These are phyloP conservation scores for Suillus sp. DNA, from an alignment of 768 basidiomycete species.

Conservation along the genomic window DNA sequence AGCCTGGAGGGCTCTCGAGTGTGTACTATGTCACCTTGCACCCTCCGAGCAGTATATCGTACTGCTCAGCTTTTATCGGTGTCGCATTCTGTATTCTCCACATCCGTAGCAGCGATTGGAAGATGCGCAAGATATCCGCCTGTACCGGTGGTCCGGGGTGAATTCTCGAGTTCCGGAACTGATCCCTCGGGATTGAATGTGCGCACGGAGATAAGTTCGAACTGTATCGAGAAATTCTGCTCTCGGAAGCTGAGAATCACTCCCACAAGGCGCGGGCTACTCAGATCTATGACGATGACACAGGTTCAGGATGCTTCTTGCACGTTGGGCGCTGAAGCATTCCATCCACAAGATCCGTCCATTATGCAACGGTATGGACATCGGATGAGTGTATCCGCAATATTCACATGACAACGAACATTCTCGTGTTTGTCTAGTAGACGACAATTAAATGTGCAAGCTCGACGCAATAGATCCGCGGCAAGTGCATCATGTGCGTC, in stretches of 20 bases:
- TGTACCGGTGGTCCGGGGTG: constrained; percentile 8
- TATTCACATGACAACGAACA: background rate
- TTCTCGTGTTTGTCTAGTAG: background rate
- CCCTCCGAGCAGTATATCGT: constrained; percentile 7
- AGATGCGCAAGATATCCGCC: constrained; percentile 20
- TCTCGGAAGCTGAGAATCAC: background rate
- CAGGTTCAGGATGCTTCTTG: background rate
- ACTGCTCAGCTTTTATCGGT: constrained; percentile 7
- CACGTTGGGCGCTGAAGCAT: background rate
- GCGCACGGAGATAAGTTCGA: constrained; percentile 24
- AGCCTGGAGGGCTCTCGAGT: constrained; percentile 14
- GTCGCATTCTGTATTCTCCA: constrained; percentile 14
- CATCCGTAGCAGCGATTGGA: constrained; percentile 15
- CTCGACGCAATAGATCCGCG: background rate
- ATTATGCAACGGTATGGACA: background rate
- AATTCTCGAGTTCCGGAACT: constrained; percentile 19
- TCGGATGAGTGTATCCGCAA: background rate
- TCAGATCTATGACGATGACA: background rate
- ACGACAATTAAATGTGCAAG: background rate
- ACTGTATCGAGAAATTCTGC: constrained; percentile 15
- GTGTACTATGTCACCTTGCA: constrained; percentile 2
- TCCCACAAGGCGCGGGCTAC: background rate
- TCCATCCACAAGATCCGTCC: background rate
- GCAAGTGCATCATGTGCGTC: background rate
- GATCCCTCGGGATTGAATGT: constrained; percentile 12